Conservation (phyloP, 352 stramenopile species). For the Globisporangium viniferum region DNA sequence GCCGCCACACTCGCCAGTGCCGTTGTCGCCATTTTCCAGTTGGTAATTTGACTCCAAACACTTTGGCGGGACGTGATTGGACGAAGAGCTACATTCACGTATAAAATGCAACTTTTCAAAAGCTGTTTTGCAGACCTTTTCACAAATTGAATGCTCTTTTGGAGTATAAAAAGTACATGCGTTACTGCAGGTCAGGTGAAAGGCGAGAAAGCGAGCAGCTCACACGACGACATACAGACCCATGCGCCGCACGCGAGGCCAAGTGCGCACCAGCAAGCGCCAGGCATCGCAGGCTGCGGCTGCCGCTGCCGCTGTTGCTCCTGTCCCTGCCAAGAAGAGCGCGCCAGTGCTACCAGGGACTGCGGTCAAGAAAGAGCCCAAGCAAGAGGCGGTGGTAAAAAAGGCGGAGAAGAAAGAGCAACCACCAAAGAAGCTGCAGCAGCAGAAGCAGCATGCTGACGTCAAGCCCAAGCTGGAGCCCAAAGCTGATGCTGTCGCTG, state of each 20-base stretch:
- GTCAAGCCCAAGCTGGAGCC: slow-evolving; percentile 6
- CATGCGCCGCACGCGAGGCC: slow-evolving; percentile 16
- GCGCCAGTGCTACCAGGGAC: background rate
- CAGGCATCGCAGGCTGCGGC: background rate
- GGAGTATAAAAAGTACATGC: background rate
- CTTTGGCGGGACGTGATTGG: background rate
- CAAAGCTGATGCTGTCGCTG: background rate
- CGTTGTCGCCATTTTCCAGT: background rate
- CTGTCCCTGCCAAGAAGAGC: background rate
- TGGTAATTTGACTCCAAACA: background rate
- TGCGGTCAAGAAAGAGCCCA: slow-evolving; percentile 6
- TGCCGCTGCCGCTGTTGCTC: background rate
- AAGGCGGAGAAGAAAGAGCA: background rate
- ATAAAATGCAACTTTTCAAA: background rate
- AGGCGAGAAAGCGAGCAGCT: background rate
- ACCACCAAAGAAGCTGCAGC: background rate
- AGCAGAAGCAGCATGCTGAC: background rate
- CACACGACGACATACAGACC: no score
- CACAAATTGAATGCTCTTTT: background rate
- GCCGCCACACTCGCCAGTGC: background rate
- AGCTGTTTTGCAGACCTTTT: background rate
- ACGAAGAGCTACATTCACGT: background rate
- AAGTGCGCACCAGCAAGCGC: slow-evolving; percentile 13
- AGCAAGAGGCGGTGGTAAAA: background rate
- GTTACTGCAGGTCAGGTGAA: background rate